Percentiles rank a stretch among this genome's conserved stretches.
phyloP scores from a whole-genome alignment of 2,329 filamentous ascomycete species.

The Thielaviopsis populi region DNA sequence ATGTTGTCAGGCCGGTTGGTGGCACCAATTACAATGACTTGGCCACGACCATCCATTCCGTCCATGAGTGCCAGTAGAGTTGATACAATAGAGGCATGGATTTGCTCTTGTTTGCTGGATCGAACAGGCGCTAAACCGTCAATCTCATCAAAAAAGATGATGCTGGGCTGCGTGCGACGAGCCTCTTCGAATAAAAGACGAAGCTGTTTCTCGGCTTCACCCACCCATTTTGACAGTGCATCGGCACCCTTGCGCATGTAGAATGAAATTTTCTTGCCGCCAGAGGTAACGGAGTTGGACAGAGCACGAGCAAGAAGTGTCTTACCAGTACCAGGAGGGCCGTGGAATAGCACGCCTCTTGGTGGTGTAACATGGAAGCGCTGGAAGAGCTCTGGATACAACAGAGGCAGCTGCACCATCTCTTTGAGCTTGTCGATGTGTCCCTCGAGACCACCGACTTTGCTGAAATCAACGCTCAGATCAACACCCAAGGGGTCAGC shows the following conservation, averaged over 20 bases:
- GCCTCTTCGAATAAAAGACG: constrained; percentile 91
- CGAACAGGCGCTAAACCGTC: constrained; percentile 90
- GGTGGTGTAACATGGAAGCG: constrained; percentile 88
- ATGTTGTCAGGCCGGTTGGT: constrained; percentile 95
- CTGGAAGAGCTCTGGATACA: constrained; percentile 89
- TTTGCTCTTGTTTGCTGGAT: constrained; percentile 97
- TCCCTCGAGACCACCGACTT: constrained; percentile 79
- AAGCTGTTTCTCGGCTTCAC: constrained; percentile 90
- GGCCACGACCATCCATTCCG: constrained; percentile 93
- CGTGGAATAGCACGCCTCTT: constrained; percentile 89
- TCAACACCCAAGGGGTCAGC: constrained; percentile 91
- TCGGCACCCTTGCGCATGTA: constrained; percentile 99
- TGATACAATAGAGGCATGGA: constrained; percentile 93
- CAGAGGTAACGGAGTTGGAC: constrained; percentile 75
- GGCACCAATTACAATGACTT: constrained; percentile 97
- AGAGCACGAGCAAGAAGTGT: constrained; percentile 88
- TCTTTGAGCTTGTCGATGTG: constrained; percentile 97
- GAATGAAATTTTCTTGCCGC: constrained; percentile 90
- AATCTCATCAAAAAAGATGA: constrained; percentile 94
- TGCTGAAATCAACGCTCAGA: constrained; percentile 80
- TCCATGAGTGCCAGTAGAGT: constrained; percentile 92
- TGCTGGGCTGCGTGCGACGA: constrained; percentile 87
- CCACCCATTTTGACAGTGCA: constrained; percentile 96
- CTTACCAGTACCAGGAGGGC: constrained; percentile 93
- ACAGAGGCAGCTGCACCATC: constrained; percentile 87